A percentile compares a stretch with the other conserved stretches of the same genome.
Conservation (phyloP, 495 filamentous ascomycete species). For the Aspergillus incahuasiensis region DNA sequence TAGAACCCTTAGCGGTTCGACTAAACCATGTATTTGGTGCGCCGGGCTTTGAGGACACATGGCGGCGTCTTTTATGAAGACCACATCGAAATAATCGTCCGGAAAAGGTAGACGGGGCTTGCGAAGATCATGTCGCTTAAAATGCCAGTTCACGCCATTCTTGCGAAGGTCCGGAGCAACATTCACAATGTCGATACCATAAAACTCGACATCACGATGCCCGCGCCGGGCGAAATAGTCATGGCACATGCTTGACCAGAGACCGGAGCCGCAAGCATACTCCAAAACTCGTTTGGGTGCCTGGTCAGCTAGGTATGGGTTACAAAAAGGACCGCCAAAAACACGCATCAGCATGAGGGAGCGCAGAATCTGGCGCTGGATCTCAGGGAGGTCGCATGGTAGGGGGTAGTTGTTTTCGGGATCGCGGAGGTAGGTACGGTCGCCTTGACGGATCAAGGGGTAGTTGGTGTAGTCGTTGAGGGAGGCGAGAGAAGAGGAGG, state of each 20-base stretch:
- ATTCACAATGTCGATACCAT: conserved; percentile 78
- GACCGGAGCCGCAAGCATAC: conserved; percentile 80
- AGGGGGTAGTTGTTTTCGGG: conserved; percentile 71
- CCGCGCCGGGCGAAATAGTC: conserved; percentile 64
- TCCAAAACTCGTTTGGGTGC: conserved; percentile 79
- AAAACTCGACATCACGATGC: conserved; percentile 61
- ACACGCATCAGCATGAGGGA: conserved; percentile 77
- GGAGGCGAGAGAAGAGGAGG: conserved; percentile 35
- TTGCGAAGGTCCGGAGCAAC: conserved; percentile 67
- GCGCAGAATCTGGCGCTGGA: conserved; percentile 81
- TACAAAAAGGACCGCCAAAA: conserved; percentile 74
- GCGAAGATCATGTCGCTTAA: conserved; percentile 82
- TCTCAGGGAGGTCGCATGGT: conserved; percentile 81
- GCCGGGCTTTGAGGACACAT: conserved; percentile 59
- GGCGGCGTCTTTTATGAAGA: conserved; percentile 84
- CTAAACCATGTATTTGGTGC: conserved; percentile 60
- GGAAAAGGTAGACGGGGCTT: conserved; percentile 71
- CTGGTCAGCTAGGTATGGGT: conserved; percentile 55
- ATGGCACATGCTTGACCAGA: conserved; percentile 86
- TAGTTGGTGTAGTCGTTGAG: conserved; percentile 45
- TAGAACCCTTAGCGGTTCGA: conserved; percentile 73
- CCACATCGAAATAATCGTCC: conserved; percentile 80
- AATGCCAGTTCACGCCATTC: conserved; percentile 78
- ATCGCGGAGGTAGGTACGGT: conserved; percentile 78
- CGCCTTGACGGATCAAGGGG: conserved; percentile 68